Evolutionary conservation across 2,329 filamentous ascomycete species (phyloP), one percentile per base, ranked within the genome.

Genomic region (Penicillium sp.): DNA sequence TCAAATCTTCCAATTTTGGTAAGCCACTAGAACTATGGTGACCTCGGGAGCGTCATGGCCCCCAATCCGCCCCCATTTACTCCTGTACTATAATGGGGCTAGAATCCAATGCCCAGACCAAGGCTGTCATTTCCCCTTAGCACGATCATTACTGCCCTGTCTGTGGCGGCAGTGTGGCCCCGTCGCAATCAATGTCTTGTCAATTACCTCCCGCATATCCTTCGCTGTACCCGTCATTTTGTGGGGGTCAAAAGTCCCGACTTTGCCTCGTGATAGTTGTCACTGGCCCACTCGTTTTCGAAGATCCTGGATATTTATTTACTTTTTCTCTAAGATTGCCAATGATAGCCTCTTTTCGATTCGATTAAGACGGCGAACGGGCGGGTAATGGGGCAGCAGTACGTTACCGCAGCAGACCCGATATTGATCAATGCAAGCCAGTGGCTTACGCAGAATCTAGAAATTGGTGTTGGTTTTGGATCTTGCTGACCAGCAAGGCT

Each of bases 61-160:
- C 59, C 59, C 53, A 60, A 60, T 46, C 22, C 42, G 56, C 56
- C 54, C 47, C 53, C 56, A 55, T 53, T 41, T 25, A 25, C 22
- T 25, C 22, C 22, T 7, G 22, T 6, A 29, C 46, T 50, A 44
- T 41, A 38, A 45, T 56, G 58, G 59, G 58, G 59, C 58, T 56
- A 58, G 48, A 54, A 51, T 38, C 12, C 50, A 37, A 41, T 48
- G 30, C 45, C 50, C 29, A 44, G 43, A 45, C 48, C 30, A 47
- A 53, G 52, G 41, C 49, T 42, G 46, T 31, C 47, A 34, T 52
- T 31, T 53, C 45, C 49, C 43, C 39, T 49, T 48, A 55, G 12
- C 27, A 59, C 54, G 56, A 61, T 60, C 56, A 56, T 57, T 38
- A 48, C 46, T 48, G 39, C 54, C 54, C 48, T 49, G 42, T 47